These are phyloP conservation scores for Sutorius australiensis DNA, from an alignment of 768 basidiomycete species.

Conservation along the genomic window DNA sequence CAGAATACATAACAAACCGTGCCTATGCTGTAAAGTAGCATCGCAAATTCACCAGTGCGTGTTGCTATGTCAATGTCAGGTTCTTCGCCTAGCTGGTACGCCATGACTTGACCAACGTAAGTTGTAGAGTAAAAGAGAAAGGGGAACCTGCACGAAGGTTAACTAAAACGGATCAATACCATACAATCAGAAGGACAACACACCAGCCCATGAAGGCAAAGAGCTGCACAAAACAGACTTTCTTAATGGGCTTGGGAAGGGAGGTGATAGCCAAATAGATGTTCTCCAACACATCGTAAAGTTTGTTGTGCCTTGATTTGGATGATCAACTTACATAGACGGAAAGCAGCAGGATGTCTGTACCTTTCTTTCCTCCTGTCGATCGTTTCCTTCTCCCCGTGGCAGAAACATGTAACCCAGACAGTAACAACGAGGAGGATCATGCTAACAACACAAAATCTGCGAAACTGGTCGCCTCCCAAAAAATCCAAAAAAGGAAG, in stretches of 20 bases:
- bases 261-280: conserved; percentile 70
- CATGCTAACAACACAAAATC: conserved; percentile 87
- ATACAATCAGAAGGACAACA: conserved; percentile 19
- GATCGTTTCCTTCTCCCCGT: conserved; percentile 72
- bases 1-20: conserved; percentile 2
- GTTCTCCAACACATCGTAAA: conserved; percentile 72
- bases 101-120: conserved; percentile 93
- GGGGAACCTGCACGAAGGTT: conserved; percentile 63
- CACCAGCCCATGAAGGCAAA: conserved; percentile 98
- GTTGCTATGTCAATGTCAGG: conserved; percentile 84
- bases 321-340: conserved; percentile 1
- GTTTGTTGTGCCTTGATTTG: conserved; percentile 40
- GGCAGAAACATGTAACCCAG: conserved; percentile 82
- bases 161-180: conserved; percentile 7
- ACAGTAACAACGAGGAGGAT: conserved; percentile 77
- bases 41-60: conserved; percentile 79
- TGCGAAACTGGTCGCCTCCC: conserved; percentile 92
- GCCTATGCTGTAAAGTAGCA: conserved; percentile 91
- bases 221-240: conserved; percentile 90
- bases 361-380: conserved; percentile 43
- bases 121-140: conserved; percentile 95
- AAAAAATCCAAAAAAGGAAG: conserved; percentile 75
- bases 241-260: conserved; percentile 78
- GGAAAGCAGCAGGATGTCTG: conserved; percentile 5
- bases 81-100: conserved; percentile 64